These are phyloP conservation scores for Triticum timopheevii DNA, from an alignment of 176 grass and related monocot species.

Conservation along the genomic window DNA sequence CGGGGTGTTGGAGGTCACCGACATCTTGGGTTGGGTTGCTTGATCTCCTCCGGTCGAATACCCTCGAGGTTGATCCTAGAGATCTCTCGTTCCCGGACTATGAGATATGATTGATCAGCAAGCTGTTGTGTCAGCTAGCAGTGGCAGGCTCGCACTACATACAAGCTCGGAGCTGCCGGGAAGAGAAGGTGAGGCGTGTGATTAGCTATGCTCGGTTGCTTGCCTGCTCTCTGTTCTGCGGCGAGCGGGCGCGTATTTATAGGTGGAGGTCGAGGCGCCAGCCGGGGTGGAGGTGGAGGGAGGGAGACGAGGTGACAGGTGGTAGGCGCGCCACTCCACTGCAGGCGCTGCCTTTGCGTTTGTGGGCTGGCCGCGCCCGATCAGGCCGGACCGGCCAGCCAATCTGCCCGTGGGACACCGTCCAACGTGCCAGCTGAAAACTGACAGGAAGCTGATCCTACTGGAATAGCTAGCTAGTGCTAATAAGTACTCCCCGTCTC, in stretches of 20 bases:
- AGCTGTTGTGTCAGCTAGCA: background rate
- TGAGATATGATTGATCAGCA: background rate
- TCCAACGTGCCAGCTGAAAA: background rate
- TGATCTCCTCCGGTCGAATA: no score
- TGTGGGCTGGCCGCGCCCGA: conserved; percentile 25
- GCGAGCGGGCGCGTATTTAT: conserved; percentile 34
- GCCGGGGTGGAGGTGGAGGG: background rate
- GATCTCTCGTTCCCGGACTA: background rate
- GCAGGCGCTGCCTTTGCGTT: conserved; percentile 29
- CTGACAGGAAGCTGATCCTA: background rate
- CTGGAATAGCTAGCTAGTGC: no score
- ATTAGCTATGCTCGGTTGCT: background rate
- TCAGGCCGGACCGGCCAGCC: background rate
- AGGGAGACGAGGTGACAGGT: conserved; percentile 10
- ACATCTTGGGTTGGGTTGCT: background rate
- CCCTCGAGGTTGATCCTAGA: background rate
- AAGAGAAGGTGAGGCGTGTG: background rate
- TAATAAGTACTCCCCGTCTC: no score
- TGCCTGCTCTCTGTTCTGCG: conserved; percentile 33
- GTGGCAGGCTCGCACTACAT: background rate
- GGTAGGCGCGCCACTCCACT: conserved; percentile 30
- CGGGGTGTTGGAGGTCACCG: background rate
- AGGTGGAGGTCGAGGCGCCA: conserved; percentile 20
- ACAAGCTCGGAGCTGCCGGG: background rate
- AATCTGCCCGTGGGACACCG: background rate